Base-by-base conservation (phyloP, 139 green algal genomes). In the Spirogloea muscicola region DNA sequence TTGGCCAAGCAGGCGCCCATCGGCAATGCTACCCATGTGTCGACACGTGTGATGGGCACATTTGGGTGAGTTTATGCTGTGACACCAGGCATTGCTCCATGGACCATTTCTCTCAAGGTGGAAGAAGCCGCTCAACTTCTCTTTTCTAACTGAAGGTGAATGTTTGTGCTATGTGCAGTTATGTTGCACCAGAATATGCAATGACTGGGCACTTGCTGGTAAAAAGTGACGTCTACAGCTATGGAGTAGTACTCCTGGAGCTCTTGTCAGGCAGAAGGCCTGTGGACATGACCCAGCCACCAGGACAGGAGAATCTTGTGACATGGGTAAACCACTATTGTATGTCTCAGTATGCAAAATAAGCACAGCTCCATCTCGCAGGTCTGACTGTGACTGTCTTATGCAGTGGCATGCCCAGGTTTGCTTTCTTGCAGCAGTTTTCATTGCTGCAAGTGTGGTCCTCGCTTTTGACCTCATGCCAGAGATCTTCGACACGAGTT, bases 241-340 rank as follows among this genome's bases (percentile, higher is more conserved):
- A 77, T 10, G 69, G 69, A 1, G 84, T 88, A 36, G 75, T 89
- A 62, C 65, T 89, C 58, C 75, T 88, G 77, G 84, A 89, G 66
- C 70, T 89, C 46, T 58, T 89, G 49, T 85, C 79, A 13, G 83
- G 82, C 7, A 29, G 49, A 13, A 58, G 79, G 25, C 59, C 79
- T 0, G 74, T 87, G 29, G 84, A 87, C 46, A 73, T 63, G 6
- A 61, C 25, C 1, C 73, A 74, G 34, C 77, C 72, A 10, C 33
- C 36, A 7, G 62, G 68, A 48, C 52, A 77, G 41, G 68, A 83
- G 43, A 70, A 72, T 48, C 70, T 87, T 41, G 79, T 79, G 7
- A 64, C 78, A 37, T 85, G 66, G 66, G 57, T 69, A 10, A 65
- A 18, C 18, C 21, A 55, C 21, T 55, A n/a, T n/a, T n/a, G n/a